A percentile compares a stretch with the other conserved stretches of the same genome.
These are phyloP conservation scores for Luvunga scandens DNA, from an alignment of 345 rosid genomes.

Conservation along the genomic window DNA sequence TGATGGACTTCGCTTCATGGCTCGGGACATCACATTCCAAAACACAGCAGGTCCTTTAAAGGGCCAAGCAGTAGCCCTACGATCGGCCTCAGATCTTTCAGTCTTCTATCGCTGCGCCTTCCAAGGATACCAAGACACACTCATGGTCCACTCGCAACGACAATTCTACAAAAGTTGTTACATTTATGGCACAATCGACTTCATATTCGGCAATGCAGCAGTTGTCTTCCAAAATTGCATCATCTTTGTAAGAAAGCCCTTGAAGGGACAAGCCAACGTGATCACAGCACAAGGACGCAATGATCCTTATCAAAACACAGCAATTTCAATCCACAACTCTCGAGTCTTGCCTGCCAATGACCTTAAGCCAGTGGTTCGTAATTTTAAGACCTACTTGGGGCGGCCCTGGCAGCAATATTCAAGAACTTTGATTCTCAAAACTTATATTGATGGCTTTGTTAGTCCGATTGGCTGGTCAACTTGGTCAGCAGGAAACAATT, in stretches of 20 bases:
- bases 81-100: conserved; percentile 82
- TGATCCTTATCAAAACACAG: conserved; percentile 75
- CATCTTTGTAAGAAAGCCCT: conserved; percentile 55
- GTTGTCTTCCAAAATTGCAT: conserved; percentile 72
- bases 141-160: conserved; percentile 76
- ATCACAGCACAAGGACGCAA: conserved; percentile 78
- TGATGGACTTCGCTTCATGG: conserved; percentile 69
- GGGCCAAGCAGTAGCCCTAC: conserved; percentile 85
- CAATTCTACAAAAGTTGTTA: conserved; percentile 77
- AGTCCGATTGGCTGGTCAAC: conserved; percentile 69
- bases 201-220: conserved; percentile 88
- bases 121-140: conserved; percentile 85
- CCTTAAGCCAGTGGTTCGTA: conserved; percentile 42
- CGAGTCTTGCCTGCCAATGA: conserved; percentile 56
- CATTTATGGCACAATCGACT: conserved; percentile 80
- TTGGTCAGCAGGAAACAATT: conserved; percentile 43
- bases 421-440: conserved; percentile 50
- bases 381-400: conserved; percentile 56
- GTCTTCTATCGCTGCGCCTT: conserved; percentile 76
- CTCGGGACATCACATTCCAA: conserved; percentile 68
- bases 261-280: conserved; percentile 59
- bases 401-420: conserved; percentile 80
- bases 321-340: conserved; percentile 66
- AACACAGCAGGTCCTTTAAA: conserved; percentile 70
- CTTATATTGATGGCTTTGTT: conserved; percentile 42